Base-by-base conservation (phyloP, 805 yeast species). In the Ogataea angusta region DNA sequence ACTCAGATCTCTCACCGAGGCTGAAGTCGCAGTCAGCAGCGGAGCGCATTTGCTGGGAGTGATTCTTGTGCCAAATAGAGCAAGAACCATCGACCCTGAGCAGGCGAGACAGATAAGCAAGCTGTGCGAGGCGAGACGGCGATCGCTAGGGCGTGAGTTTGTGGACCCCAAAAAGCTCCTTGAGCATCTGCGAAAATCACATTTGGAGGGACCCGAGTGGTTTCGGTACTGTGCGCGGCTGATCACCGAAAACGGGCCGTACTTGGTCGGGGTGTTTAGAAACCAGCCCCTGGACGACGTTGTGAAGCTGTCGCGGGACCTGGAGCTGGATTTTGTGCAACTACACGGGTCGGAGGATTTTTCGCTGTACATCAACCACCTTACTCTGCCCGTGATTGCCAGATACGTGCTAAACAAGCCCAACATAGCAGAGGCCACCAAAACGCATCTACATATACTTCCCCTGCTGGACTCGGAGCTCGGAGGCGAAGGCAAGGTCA, bases 401-500 rank as follows among this genome's bases (percentile, higher is more conserved):
- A 67, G 97, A 42, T 82, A 77, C 52, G 78, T 82, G 1, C 86
- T 95, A 0, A 64, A 66, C 17, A 82, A 80, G 34, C 57, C 72
- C 2, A 58, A 55, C 10, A 51, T 53, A 22, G 46, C 47, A 6
- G 46, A 57, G 2, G 53, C 68, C 4, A 12, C 43, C 3, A 22
- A 21, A 2, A 52, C 54, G 2, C 57, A 57, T 30, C 64, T 68
- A 12, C 80, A 82, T 39, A 51, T 74, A 9, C 47, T 82, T 4
- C 78, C 89, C 1, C 67, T 93, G 34, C 67, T 91, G 14, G 99
- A 93, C 56, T 82, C 95, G 2, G 96, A 86, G 53, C 72, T 72
- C 2, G 99, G 99, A 9, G 99, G 99, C 1, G 93, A 88, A 50
- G 99, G 99, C 5, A 76, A 76, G 40, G 53, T 67, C n/a, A 73